A percentile compares a stretch with the other conserved stretches of the same genome.
Conservation (phyloP, 192 early-diverging fungal species). For the Gryganskiella cystojenkinii region DNA sequence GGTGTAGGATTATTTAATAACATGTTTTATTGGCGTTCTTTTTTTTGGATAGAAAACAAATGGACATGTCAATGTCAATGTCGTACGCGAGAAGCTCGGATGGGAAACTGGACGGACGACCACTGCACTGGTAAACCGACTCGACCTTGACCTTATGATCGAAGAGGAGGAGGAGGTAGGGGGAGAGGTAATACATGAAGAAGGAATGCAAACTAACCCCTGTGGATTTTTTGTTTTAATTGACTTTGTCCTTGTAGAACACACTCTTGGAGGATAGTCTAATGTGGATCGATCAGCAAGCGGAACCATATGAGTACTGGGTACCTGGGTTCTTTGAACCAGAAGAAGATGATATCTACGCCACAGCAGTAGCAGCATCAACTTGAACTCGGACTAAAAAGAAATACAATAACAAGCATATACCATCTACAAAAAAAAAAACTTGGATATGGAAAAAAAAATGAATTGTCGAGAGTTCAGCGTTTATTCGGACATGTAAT, state of each 20-base stretch:
- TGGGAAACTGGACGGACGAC: conserved; percentile 69
- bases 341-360: conserved; percentile 49
- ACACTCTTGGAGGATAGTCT: conserved; percentile 77
- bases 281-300: conserved; percentile 79
- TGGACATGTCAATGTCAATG: conserved; percentile 46
- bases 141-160: no score
- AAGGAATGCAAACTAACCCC: no score
- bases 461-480: neutral
- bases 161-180: no score
- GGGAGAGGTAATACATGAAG: neutral
- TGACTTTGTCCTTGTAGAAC: conserved; percentile 54
- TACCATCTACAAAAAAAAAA: neutral
- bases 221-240: neutral
- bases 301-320: conserved; percentile 64
- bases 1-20: no score
- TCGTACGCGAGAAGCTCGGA: conserved; percentile 55
- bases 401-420: neutral
- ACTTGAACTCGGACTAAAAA: neutral
- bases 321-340: conserved; percentile 67
- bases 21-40: neutral
- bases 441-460: neutral
- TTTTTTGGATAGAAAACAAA: conserved; percentile 25
- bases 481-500: conserved; percentile 48
- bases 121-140: conserved; percentile 66
- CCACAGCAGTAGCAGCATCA: conserved; percentile 7